phyloP scores from a whole-genome alignment of 768 basidiomycete genomes.

The Xanthoconium stramineum region DNA sequence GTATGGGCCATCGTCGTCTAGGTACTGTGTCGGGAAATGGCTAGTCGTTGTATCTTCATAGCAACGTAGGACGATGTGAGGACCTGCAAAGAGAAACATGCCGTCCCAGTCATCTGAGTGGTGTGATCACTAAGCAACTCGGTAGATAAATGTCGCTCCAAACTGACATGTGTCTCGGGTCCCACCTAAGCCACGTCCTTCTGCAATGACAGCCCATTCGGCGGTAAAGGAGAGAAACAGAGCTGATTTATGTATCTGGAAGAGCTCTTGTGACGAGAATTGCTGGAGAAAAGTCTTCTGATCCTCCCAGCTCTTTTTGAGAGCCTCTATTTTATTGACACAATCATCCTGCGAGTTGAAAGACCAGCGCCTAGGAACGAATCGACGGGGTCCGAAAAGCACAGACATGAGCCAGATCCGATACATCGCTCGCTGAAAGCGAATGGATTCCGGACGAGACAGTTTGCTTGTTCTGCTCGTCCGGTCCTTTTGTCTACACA shows the following conservation, averaged over 20 bases:
- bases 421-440: constrained; percentile 30
- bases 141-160: background rate
- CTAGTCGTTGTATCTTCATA: background rate
- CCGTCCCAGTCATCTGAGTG: background rate
- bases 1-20: background rate
- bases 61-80: constrained; percentile 6
- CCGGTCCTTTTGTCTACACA: constrained; percentile 30
- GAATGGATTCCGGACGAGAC: constrained; percentile 27
- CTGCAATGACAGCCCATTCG: background rate
- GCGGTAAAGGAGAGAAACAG: background rate
- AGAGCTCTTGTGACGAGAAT: constrained; percentile 1
- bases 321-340: background rate
- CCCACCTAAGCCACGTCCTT: background rate
- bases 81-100: constrained; percentile 11
- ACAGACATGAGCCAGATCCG: constrained; percentile 24
- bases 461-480: constrained; percentile 27
- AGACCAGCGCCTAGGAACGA: background rate
- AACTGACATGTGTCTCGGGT: background rate
- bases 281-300: background rate
- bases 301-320: background rate
- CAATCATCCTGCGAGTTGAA: background rate
- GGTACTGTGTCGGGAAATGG: background rate
- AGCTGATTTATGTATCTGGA: background rate
- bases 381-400: constrained; percentile 7
- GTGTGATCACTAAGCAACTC: too few species aligned